Evolutionary conservation across 257 asterid genomes (phyloP).

Genomic region (Mitragyna speciosa): DNA sequence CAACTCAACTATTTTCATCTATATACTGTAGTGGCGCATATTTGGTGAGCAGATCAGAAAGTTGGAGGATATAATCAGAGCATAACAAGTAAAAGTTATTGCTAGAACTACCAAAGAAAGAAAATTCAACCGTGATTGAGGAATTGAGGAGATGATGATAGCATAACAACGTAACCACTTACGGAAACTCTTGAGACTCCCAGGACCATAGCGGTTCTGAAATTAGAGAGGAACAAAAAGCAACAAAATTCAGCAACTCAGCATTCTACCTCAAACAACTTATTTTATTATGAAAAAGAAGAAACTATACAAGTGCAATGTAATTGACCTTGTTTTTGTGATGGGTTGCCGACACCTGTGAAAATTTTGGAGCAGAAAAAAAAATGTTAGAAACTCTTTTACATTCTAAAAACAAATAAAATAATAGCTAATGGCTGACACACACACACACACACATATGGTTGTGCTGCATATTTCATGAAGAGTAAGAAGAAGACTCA

Average conservation of each 20-base stretch:
- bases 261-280: background rate
- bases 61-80: no score
- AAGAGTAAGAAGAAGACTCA: conserved; percentile 8
- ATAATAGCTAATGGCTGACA: no score
- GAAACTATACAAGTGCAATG: background rate
- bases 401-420: background rate
- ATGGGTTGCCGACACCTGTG: conserved; percentile 29
- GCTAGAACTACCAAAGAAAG: background rate
- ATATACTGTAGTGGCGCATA: no score
- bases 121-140: background rate
- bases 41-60: no score
- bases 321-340: conserved; percentile 12
- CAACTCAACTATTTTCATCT: no score
- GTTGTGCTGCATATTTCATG: background rate
- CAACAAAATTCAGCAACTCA: background rate
- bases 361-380: conserved; percentile 1
- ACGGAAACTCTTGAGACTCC: conserved; percentile 51
- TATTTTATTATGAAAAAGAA: no score
- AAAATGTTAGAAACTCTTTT: background rate
- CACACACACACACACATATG: no score
- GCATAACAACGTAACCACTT: conserved; percentile 24
- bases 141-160: background rate
- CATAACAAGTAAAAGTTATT: no score
- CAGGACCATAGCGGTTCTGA: conserved; percentile 40
- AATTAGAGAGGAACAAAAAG: background rate